Base-by-base conservation (phyloP, 352 stramenopile genomes). In the Phytophthora parvispora region DNA sequence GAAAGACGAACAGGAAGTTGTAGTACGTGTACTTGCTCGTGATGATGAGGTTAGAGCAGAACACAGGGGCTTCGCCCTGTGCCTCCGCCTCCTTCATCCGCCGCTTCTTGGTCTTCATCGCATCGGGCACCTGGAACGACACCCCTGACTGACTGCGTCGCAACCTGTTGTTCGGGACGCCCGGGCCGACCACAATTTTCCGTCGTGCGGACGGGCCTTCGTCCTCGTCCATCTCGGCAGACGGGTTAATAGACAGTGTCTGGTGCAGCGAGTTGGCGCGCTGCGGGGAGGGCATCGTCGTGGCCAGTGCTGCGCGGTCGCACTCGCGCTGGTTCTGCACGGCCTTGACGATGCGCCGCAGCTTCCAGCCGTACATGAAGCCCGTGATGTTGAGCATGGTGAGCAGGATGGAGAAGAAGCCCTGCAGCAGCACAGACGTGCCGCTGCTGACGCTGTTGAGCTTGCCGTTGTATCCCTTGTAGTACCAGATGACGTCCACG, bases 1-100 rank as follows among this genome's bases (percentile, higher is more conserved):
- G 71, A 29, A 96, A 97, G 25, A 97, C 85, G 59, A 95, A 95
- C 64, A 88, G 71, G 58, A 97, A 97, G 77, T 97, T 97, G 84
- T 93, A 97, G 66, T 87, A 86, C 36, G 91, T 97, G 78, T 97
- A 97, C 86, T 97, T 96, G 84, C 88, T 97, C 58, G 90, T 96
- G 34, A 81, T 65, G 31, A 97, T 93, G 43, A 90, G 67, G 72
- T 97, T 97, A 31, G 84, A 83, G 67, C 72, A 83, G 60, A 95
- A 96, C 20, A 74, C 57, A 18, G 75, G 60, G 2, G 74, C 57
- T 8, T 81, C 64, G 53, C 75, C 62, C 24, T 67, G 51, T 12
- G 45, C 27, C 10, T 76, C 74, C 8, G 74, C 61, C 25, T 81
- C 58, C 48, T 75, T 67, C 40, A 18, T 53, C 13, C 53, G 66